phyloP scores from a whole-genome alignment of 139 green algal species.

The Gonium pectorale region DNA sequence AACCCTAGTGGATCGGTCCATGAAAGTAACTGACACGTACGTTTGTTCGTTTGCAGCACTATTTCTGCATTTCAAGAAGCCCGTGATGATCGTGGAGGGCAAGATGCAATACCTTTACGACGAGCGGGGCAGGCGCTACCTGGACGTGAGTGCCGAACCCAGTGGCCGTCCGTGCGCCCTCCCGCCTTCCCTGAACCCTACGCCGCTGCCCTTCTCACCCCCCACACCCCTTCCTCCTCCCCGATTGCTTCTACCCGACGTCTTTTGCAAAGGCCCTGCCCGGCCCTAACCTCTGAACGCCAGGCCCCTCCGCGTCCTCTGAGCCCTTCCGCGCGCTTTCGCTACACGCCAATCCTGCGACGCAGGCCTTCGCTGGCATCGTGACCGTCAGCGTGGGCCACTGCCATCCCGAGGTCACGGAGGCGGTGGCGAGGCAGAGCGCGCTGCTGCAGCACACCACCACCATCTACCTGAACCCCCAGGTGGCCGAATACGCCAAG shows the following conservation, averaged over 20 bases:
- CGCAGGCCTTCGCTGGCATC: slow-evolving; percentile 95
- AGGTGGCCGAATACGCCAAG: slow-evolving; percentile 85
- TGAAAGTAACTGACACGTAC: slow-evolving; percentile 54
- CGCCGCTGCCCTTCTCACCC: too few relatives aligned
- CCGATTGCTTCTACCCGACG: too few relatives aligned
- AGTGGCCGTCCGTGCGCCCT: too few relatives aligned
- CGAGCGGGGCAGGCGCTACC: slow-evolving; percentile 89
- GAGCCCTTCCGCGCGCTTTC: too few relatives aligned
- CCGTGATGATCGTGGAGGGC: slow-evolving; percentile 96
- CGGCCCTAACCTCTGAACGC: too few relatives aligned
- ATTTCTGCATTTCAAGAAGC: slow-evolving; percentile 88
- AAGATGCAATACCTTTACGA: slow-evolving; percentile 99
- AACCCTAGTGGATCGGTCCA: slow-evolving; percentile 54
- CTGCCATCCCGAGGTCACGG: slow-evolving; percentile 82
- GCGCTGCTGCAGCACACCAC: slow-evolving; percentile 86
- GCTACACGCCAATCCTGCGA: too few relatives aligned
- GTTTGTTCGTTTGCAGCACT: slow-evolving; percentile 63
- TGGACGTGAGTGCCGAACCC: too few relatives aligned
- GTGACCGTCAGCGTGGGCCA: slow-evolving; percentile 95
- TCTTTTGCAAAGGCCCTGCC: too few relatives aligned
- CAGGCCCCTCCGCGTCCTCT: too few relatives aligned
- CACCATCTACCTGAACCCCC: slow-evolving; percentile 90
- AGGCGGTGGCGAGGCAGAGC: slow-evolving; percentile 75
- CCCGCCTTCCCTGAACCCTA: too few relatives aligned
- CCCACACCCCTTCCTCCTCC: too few relatives aligned